Evolutionary conservation across 495 filamentous ascomycete genomes (phyloP).

Genomic region (Xylaria scruposa): DNA sequence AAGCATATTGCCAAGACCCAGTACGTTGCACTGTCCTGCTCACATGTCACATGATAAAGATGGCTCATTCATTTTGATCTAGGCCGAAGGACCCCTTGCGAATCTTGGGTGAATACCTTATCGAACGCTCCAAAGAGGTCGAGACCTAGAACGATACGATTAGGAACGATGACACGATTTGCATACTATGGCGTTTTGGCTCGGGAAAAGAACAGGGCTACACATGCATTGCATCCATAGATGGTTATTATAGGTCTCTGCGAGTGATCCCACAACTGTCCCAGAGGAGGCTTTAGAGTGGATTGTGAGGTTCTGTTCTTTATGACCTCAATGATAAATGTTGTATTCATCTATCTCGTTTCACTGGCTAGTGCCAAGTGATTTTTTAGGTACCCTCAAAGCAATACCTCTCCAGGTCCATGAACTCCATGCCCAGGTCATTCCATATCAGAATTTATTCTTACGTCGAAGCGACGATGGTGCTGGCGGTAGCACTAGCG

Average conservation of each 20-base stretch:
- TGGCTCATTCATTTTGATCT: slow-evolving; percentile 13
- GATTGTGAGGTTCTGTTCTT: slow-evolving; percentile 27
- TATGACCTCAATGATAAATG: slow-evolving; percentile 31
- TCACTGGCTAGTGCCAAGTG: slow-evolving; percentile 31
- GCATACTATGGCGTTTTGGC: slow-evolving; percentile 35
- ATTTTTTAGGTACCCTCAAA: slow-evolving; percentile 35
- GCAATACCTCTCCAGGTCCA: slow-evolving; percentile 40
- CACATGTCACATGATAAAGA: too few relatives aligned
- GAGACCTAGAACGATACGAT: slow-evolving; percentile 48
- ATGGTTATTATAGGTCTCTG: slow-evolving; percentile 28
- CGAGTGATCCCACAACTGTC: slow-evolving; percentile 37
- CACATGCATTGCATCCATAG: slow-evolving; percentile 25
- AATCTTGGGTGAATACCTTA: slow-evolving; percentile 83
- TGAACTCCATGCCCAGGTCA: slow-evolving; percentile 41
- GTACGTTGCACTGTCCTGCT: slow-evolving; percentile 57
- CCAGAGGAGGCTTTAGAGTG: slow-evolving; percentile 16
- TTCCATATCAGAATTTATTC: slow-evolving; percentile 34
- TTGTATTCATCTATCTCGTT: slow-evolving; percentile 36
- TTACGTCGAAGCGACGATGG: slow-evolving; percentile 66
- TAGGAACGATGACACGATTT: slow-evolving; percentile 12
- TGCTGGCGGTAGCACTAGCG: slow-evolving; percentile 72
- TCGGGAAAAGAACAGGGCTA: slow-evolving; percentile 19
- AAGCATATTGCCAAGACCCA: slow-evolving; percentile 83
- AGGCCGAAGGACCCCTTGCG: slow-evolving; percentile 85
- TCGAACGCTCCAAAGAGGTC: slow-evolving; percentile 80